A percentile compares a stretch with the other conserved stretches of the same genome.
phyloP scores from a whole-genome alignment of 352 stramenopile genomes.

The Phytophthora pistaciae region DNA sequence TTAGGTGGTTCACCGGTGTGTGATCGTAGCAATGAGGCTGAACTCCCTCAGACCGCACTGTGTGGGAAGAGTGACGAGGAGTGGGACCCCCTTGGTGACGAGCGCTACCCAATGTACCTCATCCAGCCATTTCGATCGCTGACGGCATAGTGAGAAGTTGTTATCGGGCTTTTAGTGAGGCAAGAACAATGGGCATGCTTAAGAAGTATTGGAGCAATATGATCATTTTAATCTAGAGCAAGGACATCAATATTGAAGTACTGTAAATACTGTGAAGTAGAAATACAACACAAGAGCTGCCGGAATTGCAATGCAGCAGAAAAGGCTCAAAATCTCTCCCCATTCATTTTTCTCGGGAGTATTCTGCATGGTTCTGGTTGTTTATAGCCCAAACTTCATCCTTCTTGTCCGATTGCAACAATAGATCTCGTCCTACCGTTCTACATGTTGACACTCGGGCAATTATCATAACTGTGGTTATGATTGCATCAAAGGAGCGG shows the following conservation, averaged over 20 bases:
- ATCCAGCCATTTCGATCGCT: background rate
- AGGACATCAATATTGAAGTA: no score
- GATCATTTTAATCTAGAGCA: no score
- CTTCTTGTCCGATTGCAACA: background rate
- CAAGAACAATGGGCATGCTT: background rate
- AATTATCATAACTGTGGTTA: no score
- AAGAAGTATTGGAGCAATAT: no score
- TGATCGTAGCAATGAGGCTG: background rate
- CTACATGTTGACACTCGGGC: no score
- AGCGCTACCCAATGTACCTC: background rate
- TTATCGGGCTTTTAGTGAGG: background rate
- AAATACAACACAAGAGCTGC: no score
- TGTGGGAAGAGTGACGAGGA: background rate
- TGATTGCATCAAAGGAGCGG: no score
- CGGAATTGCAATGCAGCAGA: background rate
- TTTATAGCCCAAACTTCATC: background rate
- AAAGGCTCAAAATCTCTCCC: background rate
- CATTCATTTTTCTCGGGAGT: background rate
- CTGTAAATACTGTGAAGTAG: no score
- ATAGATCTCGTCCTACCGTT: no score
- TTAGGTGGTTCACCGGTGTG: background rate
- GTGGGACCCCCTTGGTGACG: background rate
- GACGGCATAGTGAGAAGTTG: background rate
- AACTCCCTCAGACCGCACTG: background rate
- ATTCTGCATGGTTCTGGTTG: background rate